Evolutionary conservation across 1,284 basidiomycete species (phyloP), one percentile per base, ranked within the genome.

Genomic region (Malassezia nana): DNA sequence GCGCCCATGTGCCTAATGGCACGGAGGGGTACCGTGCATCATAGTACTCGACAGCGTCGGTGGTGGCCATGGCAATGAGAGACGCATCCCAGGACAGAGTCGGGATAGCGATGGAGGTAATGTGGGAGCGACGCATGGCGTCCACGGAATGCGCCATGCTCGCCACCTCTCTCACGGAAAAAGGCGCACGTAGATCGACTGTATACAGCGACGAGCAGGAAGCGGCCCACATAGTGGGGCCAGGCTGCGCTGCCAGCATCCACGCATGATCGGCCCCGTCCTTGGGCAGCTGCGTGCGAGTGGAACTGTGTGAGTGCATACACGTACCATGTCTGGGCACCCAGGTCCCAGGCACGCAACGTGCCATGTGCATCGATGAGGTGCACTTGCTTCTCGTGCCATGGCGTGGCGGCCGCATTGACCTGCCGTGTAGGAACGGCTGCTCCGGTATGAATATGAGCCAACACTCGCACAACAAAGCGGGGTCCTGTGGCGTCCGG

Each of bases 21-120:
- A 42, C 39, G 4, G 24, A 12, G 4, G 48, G n/a, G 28, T 29
- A 49, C 6, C 54, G 54, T 28, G 24, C 20, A 25, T 56, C 54
- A 18, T 56, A 56, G 24, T 41, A 49, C 18, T 51, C 42, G 1
- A 56, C 54, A 4, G n/a, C 39, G 20, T 56, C 54, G 15, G 49
- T 51, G 2, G 54, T 46, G 1, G 42, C 18, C 5, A 56, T 18
- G 8, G 48, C 43, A 1, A 46, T 18, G 2, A 46, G 16, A 5
- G 6, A 12, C 9, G 25, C 33, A 10, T 28, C 24, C 2, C 6
- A 15, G 28, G 10, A 7, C 6, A 43, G 40, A 5, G 29, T 26
- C 6, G 41, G 42, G 25, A 25, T 6, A 2, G n/a, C 15, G 5
- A 55, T 16, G 8, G 33, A 48, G 2, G 52, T 55, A 7, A 44